phyloP scores from a whole-genome alignment of 2,329 filamentous ascomycete genomes.

The Colletotrichum acutatum region DNA sequence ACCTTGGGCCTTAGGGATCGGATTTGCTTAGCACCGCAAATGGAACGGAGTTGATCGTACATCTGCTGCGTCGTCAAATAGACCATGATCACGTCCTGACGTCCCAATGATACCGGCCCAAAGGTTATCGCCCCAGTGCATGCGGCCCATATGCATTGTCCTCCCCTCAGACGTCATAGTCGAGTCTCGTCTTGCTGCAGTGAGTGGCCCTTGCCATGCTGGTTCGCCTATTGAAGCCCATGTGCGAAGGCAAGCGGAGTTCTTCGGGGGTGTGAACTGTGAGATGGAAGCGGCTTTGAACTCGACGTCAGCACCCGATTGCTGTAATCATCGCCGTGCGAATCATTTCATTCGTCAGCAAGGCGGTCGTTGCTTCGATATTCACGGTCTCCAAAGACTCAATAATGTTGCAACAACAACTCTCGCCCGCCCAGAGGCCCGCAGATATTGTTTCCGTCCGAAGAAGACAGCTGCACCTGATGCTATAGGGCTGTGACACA shows the following conservation, averaged over 20 bases:
- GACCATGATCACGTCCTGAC: constrained; percentile 34
- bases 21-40: constrained; percentile 37
- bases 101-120: constrained; percentile 18
- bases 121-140: neutral
- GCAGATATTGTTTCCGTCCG: neutral
- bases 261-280: neutral
- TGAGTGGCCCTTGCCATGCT: neutral
- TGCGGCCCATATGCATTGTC: neutral
- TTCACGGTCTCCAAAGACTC: neutral
- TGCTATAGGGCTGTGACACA: neutral
- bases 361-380: neutral
- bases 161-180: neutral
- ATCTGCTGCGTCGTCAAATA: constrained; percentile 35
- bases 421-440: neutral
- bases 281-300: neutral
- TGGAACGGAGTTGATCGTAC: constrained; percentile 37
- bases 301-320: no score
- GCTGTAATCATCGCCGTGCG: neutral
- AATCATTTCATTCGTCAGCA: neutral
- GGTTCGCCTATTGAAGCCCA: neutral
- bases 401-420: neutral
- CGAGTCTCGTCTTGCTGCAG: no score
- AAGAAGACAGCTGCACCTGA: neutral
- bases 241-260: neutral
- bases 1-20: constrained; percentile 37